Evolutionary conservation across 306 rosid genomes (phyloP).

Genomic region (Hippophae gyantsensis): DNA sequence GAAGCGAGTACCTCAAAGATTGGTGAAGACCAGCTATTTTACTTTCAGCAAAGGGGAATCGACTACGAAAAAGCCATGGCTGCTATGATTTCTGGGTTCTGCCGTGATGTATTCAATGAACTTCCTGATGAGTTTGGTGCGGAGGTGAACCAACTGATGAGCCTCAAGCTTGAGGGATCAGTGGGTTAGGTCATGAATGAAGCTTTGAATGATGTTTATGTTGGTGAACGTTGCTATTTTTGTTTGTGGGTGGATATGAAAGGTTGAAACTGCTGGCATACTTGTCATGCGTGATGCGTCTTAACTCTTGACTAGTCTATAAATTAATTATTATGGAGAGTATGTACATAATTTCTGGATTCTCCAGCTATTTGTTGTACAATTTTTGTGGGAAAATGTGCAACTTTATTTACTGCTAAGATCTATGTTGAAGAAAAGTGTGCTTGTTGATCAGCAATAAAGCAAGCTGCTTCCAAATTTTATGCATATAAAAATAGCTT

Average conservation of each 20-base stretch:
- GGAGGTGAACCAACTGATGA: conserved; percentile 89
- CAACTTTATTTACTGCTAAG: too few relatives aligned
- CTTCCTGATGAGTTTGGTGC: conserved; percentile 96
- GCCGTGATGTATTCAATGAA: conserved; percentile 85
- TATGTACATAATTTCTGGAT: too few relatives aligned
- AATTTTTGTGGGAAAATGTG: too few relatives aligned
- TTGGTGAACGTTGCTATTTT: conserved; percentile 11
- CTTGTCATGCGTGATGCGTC: too few relatives aligned
- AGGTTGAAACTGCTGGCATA: too few relatives aligned
- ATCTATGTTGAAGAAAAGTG: too few relatives aligned
- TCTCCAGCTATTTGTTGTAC: too few relatives aligned
- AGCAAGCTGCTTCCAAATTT: too few relatives aligned
- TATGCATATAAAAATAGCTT: too few relatives aligned
- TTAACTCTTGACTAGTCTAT: too few relatives aligned
- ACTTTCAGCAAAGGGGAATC: conserved; percentile 93
- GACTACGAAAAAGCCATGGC: conserved; percentile 92
- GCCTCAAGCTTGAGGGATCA: conserved; percentile 90
- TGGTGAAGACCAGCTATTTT: conserved; percentile 86
- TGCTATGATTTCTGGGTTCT: conserved; percentile 93
- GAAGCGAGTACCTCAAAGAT: conserved; percentile 95
- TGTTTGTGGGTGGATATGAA: conserved; percentile 3
- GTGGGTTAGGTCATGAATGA: conserved; percentile 43
- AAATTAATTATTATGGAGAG: too few relatives aligned
- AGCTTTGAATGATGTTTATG: conserved; percentile 3
- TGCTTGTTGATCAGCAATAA: too few relatives aligned